A percentile compares a stretch with the other conserved stretches of the same genome.
Conservation (phyloP, 805 yeast genomes). For the Saccharomycopsis sp. region DNA sequence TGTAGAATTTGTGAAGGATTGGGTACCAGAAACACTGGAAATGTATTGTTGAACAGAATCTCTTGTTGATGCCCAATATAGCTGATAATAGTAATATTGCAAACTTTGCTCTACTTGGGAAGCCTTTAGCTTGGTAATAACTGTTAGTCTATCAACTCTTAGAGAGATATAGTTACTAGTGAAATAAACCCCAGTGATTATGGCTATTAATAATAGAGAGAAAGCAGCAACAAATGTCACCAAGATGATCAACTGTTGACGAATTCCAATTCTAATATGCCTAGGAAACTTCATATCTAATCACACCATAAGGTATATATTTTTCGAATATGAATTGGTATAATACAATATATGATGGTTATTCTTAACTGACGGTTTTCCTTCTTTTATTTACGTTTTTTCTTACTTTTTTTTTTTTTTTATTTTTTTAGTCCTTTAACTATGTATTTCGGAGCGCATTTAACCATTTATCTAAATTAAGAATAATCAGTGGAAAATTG, state of each 20-base stretch:
- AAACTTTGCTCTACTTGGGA: slow-evolving; percentile 70
- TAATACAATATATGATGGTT: too few species aligned
- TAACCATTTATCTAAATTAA: too few species aligned
- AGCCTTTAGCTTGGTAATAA: slow-evolving; percentile 75
- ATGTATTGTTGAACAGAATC: slow-evolving; percentile 49
- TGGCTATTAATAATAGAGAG: slow-evolving; percentile 64
- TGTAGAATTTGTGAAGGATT: slow-evolving; percentile 34
- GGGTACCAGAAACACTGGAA: slow-evolving; percentile 6
- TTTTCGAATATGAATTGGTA: too few species aligned
- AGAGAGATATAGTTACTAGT: slow-evolving; percentile 52
- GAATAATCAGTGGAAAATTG: too few species aligned
- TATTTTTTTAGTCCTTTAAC: neutral
- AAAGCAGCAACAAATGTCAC: slow-evolving; percentile 64
- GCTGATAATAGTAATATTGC: slow-evolving; percentile 58
- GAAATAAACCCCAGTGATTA: slow-evolving; percentile 72
- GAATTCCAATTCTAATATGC: slow-evolving; percentile 43
- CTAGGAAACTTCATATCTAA: slow-evolving; percentile 10
- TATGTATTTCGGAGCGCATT: neutral
- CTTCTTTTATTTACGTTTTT: neutral
- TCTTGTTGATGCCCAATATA: slow-evolving; percentile 54
- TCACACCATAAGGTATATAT: too few species aligned
- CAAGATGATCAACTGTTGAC: slow-evolving; percentile 67
- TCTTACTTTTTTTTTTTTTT: neutral
- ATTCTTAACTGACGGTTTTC: too few species aligned
- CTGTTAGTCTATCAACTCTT: slow-evolving; percentile 64